A percentile compares a stretch with the other conserved stretches of the same genome.
Conservation (phyloP, 768 basidiomycete genomes). For the Cubamyces sp. region DNA sequence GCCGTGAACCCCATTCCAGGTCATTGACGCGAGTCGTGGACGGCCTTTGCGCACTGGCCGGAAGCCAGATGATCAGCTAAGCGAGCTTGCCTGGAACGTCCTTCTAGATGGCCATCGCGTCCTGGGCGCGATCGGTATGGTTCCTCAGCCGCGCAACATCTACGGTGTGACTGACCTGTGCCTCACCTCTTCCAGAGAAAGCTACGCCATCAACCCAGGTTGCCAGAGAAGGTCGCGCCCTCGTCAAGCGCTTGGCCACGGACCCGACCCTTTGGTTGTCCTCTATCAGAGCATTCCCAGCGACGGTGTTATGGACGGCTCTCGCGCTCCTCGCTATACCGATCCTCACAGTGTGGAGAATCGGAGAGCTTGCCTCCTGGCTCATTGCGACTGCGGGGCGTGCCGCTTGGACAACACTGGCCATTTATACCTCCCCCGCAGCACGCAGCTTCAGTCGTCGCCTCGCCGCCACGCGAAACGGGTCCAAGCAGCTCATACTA, state of each 20-base stretch:
- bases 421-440: no score
- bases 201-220: not conserved
- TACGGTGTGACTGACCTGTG: not conserved
- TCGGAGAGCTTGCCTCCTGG: not conserved
- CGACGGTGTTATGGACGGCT: not conserved
- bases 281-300: not conserved
- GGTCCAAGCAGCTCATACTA: no score
- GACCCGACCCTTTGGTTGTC: not conserved
- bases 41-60: not conserved
- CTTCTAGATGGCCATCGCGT: slow-evolving; percentile 2
- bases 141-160: not conserved
- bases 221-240: not conserved
- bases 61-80: slow-evolving; percentile 4
- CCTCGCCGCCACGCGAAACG: no score
- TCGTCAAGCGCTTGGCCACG: not conserved
- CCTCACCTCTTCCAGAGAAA: not conserved
- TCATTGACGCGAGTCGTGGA: not conserved
- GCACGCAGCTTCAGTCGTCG: no score
- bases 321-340: not conserved
- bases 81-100: slow-evolving; percentile 1
- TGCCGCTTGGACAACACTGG: no score
- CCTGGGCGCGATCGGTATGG: slow-evolving; percentile 6
- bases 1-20: not conserved
- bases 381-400: no score
- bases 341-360: not conserved